Base-by-base conservation (phyloP, 768 basidiomycete genomes). In the Leccinellum luteum region DNA sequence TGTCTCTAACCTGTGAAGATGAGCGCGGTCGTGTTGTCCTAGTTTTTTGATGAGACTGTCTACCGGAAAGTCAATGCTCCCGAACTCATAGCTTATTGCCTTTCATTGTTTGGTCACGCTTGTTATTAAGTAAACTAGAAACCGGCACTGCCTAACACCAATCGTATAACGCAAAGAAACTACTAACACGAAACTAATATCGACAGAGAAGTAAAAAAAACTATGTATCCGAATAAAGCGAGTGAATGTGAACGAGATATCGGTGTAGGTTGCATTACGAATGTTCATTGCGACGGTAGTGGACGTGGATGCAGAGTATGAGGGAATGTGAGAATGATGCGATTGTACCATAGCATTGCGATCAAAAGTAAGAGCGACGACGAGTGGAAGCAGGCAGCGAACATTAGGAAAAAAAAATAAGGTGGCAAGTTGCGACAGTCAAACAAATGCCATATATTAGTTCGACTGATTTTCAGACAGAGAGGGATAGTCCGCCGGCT, bases 321-420 rank as follows among this genome's bases (percentile, higher is more conserved):
- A 60, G 56, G 61, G 55, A 48, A 60, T 59, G 57, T 59, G 63
- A 32, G 55, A 69, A 56, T 66, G 71, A 74, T 73, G 73, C 63
- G 59, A 64, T 50, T 71, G 53, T 74, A 74, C 52, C 71, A 73
- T 71, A 73, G 71, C 71, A 74, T 67, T 73, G 73, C 69, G 66
- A 71, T 66, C 62, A 60, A 59, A 63, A 63, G 44, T 49, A 44
- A 55, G 58, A 64, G 30, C 66, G 53, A 27, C 50, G 61, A 60
- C 32, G 21, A 56, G 47, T 57, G 2, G 38, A 17, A 8, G 45
- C 38, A 19, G 38, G n/a, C n/a, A 19, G 38, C 17, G 38, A 41
- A 19, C 38, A 27, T 14, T 43, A 43, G 19, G 38, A 43, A 23
- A 17, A 49, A 52, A 32, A 45, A 48, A 49, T 54, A 57, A 34